phyloP scores from a whole-genome alignment of 768 basidiomycete genomes.

The Lactarius deliciosus region DNA sequence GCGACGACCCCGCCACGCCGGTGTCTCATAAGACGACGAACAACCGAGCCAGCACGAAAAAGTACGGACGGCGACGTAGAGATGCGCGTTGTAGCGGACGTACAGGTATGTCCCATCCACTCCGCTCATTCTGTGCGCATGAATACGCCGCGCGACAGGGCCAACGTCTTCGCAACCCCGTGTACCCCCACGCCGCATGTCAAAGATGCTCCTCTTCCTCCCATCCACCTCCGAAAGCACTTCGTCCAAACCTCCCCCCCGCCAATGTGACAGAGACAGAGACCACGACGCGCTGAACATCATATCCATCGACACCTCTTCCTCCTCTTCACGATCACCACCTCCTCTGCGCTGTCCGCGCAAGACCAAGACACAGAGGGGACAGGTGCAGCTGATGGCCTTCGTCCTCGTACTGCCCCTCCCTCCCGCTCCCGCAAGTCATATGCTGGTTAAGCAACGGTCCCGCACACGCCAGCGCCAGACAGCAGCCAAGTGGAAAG shows the following conservation, averaged over 20 bases:
- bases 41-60: background rate
- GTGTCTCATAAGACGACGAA: background rate
- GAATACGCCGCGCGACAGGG: conserved; percentile 16
- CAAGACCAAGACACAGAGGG: conserved; percentile 1
- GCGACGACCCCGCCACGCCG: too few relatives aligned
- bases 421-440: conserved; percentile 1
- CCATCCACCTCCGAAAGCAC: background rate
- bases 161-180: background rate
- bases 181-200: background rate
- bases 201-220: background rate
- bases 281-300: background rate
- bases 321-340: background rate
- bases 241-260: background rate
- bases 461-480: background rate
- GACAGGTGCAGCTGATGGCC: background rate
- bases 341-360: background rate
- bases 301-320: conserved; percentile 7
- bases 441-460: background rate
- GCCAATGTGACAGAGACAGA: background rate
- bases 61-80: background rate
- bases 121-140: background rate
- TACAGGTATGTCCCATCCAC: conserved; percentile 7
- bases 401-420: conserved; percentile 1
- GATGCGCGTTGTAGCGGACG: background rate
- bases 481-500: background rate